These are phyloP conservation scores for Bacterosira constricta DNA, from an alignment of 108 stramenopile genomes.

Conservation along the genomic window DNA sequence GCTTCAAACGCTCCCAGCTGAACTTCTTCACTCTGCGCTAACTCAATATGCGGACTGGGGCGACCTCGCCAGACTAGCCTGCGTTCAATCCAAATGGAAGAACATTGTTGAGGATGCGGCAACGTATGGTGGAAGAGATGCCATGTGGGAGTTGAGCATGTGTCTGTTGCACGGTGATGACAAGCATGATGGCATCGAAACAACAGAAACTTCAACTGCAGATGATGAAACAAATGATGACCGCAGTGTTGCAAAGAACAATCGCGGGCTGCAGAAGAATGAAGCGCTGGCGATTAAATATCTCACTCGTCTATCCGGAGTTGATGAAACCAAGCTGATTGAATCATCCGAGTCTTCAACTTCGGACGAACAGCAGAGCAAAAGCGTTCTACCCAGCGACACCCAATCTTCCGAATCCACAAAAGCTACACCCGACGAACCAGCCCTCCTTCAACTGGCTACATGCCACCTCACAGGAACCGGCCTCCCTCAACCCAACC, in stretches of 20 bases:
- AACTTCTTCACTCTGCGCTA: constrained; percentile 67
- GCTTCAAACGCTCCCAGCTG: constrained; percentile 58
- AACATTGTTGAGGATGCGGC: constrained; percentile 71
- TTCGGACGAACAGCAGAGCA: not conserved
- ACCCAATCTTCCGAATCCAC: not conserved
- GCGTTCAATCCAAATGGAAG: constrained; percentile 74
- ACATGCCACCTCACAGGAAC: constrained; percentile 65
- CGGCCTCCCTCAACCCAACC: constrained; percentile 44
- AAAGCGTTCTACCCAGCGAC: constrained; percentile 20
- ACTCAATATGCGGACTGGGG: constrained; percentile 77
- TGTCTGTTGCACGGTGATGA: constrained; percentile 21
- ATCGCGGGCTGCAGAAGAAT: constrained; percentile 60
- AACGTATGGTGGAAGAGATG: constrained; percentile 47
- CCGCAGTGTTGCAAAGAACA: constrained; percentile 29
- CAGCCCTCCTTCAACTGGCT: constrained; percentile 68
- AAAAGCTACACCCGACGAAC: constrained; percentile 18
- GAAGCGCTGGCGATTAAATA: constrained; percentile 60
- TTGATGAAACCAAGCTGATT: too few relatives aligned
- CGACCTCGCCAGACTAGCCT: constrained; percentile 75
- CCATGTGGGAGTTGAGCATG: constrained; percentile 73
- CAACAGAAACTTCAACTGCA: not conserved
- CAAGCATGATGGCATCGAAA: not conserved
- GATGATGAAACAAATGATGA: not conserved
- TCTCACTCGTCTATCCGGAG: constrained; percentile 54
- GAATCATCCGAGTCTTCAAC: constrained; percentile 23